phyloP scores from a whole-genome alignment of 768 basidiomycete species.

The Auriscalpium microsporum region DNA sequence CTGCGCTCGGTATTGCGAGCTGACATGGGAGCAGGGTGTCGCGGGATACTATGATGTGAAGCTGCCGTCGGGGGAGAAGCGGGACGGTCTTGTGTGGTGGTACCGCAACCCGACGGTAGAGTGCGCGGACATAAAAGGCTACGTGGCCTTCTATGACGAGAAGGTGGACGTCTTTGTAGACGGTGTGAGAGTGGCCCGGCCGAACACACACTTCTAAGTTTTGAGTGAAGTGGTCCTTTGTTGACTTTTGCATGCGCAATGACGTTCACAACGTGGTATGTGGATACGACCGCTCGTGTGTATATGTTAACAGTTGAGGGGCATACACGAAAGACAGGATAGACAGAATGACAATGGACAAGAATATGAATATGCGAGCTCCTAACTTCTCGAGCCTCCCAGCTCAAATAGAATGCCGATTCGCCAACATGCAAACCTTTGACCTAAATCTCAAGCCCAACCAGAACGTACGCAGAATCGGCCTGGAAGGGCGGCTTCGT shows the following conservation, averaged over 20 bases:
- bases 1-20: neutral
- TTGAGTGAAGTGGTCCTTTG: neutral
- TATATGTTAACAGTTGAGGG: no score
- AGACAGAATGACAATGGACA: no score
- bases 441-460: slow-evolving; percentile 64
- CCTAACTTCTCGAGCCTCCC: no score
- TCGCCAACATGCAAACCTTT: no score
- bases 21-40: slow-evolving; percentile 34
- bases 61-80: slow-evolving; percentile 32
- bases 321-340: no score
- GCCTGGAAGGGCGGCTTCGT: slow-evolving; percentile 73
- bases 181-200: slow-evolving; percentile 39
- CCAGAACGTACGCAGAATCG: slow-evolving; percentile 70
- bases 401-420: no score
- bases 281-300: no score
- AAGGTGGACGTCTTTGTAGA: slow-evolving; percentile 61
- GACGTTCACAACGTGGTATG: no score
- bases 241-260: no score
- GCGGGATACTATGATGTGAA: slow-evolving; percentile 50
- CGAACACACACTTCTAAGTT: slow-evolving; percentile 5
- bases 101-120: slow-evolving; percentile 48
- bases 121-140: slow-evolving; percentile 40
- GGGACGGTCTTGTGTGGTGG: slow-evolving; percentile 53
- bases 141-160: slow-evolving; percentile 57
- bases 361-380: no score